A percentile compares a stretch with the other conserved stretches of the same genome.
phyloP scores from a whole-genome alignment of 805 yeast genomes.

The Cyberlindnera maritima region DNA sequence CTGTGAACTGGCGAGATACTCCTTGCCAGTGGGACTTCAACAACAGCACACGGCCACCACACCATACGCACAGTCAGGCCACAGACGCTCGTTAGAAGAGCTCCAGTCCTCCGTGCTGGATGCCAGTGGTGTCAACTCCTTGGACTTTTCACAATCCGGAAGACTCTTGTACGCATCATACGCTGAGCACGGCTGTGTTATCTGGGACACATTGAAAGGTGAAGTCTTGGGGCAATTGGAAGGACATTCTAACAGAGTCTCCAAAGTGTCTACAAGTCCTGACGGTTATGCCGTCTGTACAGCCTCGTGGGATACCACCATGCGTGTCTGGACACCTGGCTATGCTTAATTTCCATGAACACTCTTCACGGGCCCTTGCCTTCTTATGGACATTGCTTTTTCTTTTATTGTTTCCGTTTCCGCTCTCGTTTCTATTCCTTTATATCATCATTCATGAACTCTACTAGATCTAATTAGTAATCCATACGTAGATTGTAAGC shows the following conservation, averaged over 20 bases:
- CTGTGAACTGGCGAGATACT: constrained; percentile 57
- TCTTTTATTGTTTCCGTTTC: too few species aligned
- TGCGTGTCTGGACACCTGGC: constrained; percentile 59
- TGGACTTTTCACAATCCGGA: constrained; percentile 74
- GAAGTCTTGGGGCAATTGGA: constrained; percentile 63
- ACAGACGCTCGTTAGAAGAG: constrained; percentile 20
- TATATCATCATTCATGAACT: too few species aligned
- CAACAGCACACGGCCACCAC: constrained; percentile 5
- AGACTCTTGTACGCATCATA: constrained; percentile 72
- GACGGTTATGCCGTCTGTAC: constrained; percentile 79
- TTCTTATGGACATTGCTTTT: too few species aligned
- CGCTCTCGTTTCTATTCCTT: too few species aligned
- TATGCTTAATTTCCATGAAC: constrained; percentile 14
- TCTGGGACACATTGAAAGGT: constrained; percentile 74
- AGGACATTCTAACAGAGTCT: constrained; percentile 61
- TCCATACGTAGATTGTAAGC: not conserved
- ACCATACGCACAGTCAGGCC: constrained; percentile 22
- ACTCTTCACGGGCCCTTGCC: too few species aligned
- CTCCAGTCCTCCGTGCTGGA: constrained; percentile 36
- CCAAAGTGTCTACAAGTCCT: constrained; percentile 61
- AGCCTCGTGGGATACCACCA: constrained; percentile 76
- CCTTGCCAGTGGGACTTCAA: constrained; percentile 22
- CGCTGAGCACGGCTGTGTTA: constrained; percentile 68
- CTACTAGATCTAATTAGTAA: not conserved
- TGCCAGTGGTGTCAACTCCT: constrained; percentile 65